phyloP scores from a whole-genome alignment of 176 grass and related monocot species.

The Puccinellia tenuiflora region DNA sequence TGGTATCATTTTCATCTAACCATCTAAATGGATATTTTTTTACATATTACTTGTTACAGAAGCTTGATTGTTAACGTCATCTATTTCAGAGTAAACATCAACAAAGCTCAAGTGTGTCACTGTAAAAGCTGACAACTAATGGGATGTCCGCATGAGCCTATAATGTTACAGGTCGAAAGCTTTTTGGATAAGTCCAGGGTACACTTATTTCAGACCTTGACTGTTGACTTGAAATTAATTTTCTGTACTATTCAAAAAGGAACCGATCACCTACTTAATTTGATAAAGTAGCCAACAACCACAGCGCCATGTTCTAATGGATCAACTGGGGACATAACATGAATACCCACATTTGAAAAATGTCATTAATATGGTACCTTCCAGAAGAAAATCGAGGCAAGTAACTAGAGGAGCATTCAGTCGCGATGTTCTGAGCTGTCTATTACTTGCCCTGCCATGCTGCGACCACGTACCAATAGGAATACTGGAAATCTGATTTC shows the following conservation, averaged over 20 bases:
- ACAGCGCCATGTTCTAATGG: background rate
- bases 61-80: background rate
- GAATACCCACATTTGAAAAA: constrained; percentile 17
- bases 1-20: background rate
- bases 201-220: constrained; percentile 25
- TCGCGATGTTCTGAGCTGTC: constrained; percentile 37
- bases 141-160: background rate
- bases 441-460: constrained; percentile 39
- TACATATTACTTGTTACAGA: background rate
- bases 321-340: constrained; percentile 21
- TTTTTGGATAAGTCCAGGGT: background rate
- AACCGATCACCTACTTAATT: constrained; percentile 22
- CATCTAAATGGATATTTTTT: background rate
- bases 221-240: constrained; percentile 13
- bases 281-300: background rate
- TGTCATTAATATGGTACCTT: constrained; percentile 36
- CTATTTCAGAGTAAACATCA: background rate
- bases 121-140: background rate
- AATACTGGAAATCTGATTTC: constrained; percentile 49
- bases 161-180: background rate
- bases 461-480: constrained; percentile 65
- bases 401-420: constrained; percentile 41
- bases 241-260: constrained; percentile 18
- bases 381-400: constrained; percentile 49
- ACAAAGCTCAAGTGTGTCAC: background rate